Evolutionary conservation across 768 basidiomycete species (phyloP).

Genomic region (Pleurotus eryngii): DNA sequence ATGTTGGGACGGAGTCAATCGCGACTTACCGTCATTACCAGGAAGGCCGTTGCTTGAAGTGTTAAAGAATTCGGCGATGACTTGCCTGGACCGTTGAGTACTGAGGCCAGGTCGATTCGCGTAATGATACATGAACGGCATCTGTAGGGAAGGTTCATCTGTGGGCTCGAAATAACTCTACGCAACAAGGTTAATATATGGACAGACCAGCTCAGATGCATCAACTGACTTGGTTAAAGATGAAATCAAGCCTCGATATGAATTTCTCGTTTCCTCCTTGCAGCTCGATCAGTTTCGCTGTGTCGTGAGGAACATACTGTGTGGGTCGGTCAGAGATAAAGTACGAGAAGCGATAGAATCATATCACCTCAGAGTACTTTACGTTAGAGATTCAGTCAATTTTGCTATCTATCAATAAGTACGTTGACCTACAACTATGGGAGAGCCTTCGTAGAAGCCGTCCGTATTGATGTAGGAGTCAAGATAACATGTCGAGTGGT

Average conservation of each 20-base stretch:
- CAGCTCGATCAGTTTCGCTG: slow-evolving; percentile 55
- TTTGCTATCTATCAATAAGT: too few species aligned
- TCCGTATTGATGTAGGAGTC: slow-evolving; percentile 48
- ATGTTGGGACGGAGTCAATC: slow-evolving; percentile 19
- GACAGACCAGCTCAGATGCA: not conserved
- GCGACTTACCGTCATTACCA: slow-evolving; percentile 55
- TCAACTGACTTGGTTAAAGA: slow-evolving; percentile 47
- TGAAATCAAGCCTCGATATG: slow-evolving; percentile 51
- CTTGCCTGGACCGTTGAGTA: slow-evolving; percentile 52
- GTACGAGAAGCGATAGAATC: not conserved
- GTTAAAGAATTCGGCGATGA: slow-evolving; percentile 54
- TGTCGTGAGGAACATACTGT: slow-evolving; percentile 66
- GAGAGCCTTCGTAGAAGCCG: slow-evolving; percentile 66
- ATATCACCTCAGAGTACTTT: slow-evolving; percentile 53
- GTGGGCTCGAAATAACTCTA: slow-evolving; percentile 61
- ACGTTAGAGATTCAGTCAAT: too few species aligned
- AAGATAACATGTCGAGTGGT: slow-evolving; percentile 55
- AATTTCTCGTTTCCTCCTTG: slow-evolving; percentile 58
- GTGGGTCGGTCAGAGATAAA: not conserved
- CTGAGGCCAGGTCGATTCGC: slow-evolving; percentile 57
- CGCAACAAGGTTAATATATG: not conserved
- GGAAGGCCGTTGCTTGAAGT: slow-evolving; percentile 54
- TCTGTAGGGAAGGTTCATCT: slow-evolving; percentile 64
- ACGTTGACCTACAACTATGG: slow-evolving; percentile 41
- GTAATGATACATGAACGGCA: slow-evolving; percentile 71